Evolutionary conservation across 2,329 filamentous ascomycete genomes (phyloP).

Genomic region (Pleomassaria siparia): DNA sequence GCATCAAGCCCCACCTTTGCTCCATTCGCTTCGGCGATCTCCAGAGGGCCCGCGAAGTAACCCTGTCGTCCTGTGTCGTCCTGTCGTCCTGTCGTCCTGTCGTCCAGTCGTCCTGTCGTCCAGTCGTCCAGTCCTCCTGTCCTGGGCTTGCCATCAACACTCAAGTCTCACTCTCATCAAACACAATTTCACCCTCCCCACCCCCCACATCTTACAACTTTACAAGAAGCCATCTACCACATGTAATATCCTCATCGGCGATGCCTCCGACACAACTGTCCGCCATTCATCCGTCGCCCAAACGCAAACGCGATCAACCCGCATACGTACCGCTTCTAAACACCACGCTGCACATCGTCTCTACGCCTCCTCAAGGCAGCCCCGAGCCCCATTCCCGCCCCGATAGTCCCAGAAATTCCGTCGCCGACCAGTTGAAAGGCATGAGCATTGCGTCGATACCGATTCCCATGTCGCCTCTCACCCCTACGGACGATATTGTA

Average conservation of each 20-base stretch:
- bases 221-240: conserved; percentile 1
- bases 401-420: conserved; percentile 38
- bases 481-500: conserved; percentile 35
- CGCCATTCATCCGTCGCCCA: conserved; percentile 36
- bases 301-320: conserved; percentile 41
- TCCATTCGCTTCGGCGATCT: conserved; percentile 18
- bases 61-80: conserved; percentile 3
- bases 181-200: background rate
- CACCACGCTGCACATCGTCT: conserved; percentile 31
- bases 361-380: conserved; percentile 24
- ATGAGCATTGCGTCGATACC: conserved; percentile 23
- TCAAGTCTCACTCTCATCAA: background rate
- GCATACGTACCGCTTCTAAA: conserved; percentile 34
- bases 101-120: too few species aligned
- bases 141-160: conserved; percentile 11
- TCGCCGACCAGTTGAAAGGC: conserved; percentile 39
- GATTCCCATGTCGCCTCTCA: conserved; percentile 38
- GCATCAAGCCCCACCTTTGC: conserved; percentile 20
- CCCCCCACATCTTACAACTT: conserved; percentile 1
- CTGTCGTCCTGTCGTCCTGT: too few species aligned
- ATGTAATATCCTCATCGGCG: conserved; percentile 10
- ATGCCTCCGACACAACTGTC: conserved; percentile 40
- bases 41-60: conserved; percentile 10
- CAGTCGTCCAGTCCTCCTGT: too few species aligned
- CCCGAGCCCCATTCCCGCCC: conserved; percentile 24